Conservation (phyloP, 2,329 filamentous ascomycete genomes). For the Ceratocystis colombiana region DNA sequence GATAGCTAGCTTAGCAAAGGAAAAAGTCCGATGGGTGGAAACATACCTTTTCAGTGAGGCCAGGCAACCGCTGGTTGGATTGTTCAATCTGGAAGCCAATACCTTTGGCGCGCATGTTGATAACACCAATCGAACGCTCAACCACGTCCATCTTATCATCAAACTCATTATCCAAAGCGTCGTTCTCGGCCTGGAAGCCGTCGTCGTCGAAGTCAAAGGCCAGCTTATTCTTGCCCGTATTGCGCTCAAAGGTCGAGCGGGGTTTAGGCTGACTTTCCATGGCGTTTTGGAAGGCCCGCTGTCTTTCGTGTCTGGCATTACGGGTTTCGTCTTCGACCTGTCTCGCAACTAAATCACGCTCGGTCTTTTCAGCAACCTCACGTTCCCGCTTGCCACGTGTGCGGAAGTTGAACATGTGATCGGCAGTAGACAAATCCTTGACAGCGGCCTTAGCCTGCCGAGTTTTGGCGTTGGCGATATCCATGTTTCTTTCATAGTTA, state of each 20-base stretch:
- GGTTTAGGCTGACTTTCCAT: slow-evolving; percentile 19
- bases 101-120: slow-evolving; percentile 68
- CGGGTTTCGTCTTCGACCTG: slow-evolving; percentile 22
- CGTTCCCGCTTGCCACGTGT: slow-evolving; percentile 55
- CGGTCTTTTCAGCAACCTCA: slow-evolving; percentile 57
- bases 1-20: slow-evolving; percentile 5
- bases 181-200: slow-evolving; percentile 41
- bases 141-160: slow-evolving; percentile 55
- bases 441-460: slow-evolving; percentile 69
- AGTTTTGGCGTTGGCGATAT: slow-evolving; percentile 67
- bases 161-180: slow-evolving; percentile 44
- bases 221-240: slow-evolving; percentile 44
- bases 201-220: slow-evolving; percentile 68
- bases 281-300: slow-evolving; percentile 30
- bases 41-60: slow-evolving; percentile 65
- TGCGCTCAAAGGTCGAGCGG: slow-evolving; percentile 19
- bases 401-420: slow-evolving; percentile 68
- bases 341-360: slow-evolving; percentile 35
- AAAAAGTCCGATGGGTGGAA: neutral
- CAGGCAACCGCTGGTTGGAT: slow-evolving; percentile 44
- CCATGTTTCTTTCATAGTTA: slow-evolving; percentile 73
- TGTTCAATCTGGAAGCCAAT: slow-evolving; percentile 64
- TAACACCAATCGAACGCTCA: slow-evolving; percentile 55
- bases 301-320: slow-evolving; percentile 28
- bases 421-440: slow-evolving; percentile 71